Evolutionary conservation across 208 protist species (phyloP).

Genomic region (Leishmania martiniquensis): DNA sequence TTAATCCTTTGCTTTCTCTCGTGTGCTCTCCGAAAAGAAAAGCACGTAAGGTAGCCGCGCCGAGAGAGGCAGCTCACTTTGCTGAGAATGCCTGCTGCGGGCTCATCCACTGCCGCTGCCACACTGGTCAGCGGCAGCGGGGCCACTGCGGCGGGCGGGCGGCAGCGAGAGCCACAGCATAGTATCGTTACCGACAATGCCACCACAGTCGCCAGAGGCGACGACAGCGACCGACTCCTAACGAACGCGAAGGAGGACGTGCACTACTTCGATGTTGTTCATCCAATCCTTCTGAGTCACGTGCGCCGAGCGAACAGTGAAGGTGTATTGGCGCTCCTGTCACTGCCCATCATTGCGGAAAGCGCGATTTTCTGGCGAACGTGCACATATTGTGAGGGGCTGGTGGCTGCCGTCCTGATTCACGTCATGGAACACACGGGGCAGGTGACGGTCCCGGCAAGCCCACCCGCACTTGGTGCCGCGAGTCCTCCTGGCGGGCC

Average conservation of each 20-base stretch:
- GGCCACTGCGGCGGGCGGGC: not conserved
- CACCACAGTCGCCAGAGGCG: not conserved
- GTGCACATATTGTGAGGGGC: conserved; percentile 69
- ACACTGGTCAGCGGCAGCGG: not conserved
- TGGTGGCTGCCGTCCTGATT: conserved; percentile 53
- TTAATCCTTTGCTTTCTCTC: too few species aligned
- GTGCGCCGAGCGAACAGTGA: conserved; percentile 46
- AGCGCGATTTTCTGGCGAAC: conserved; percentile 70
- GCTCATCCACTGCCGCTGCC: not conserved
- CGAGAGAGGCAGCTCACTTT: not conserved
- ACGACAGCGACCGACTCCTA: not conserved
- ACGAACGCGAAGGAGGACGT: conserved; percentile 8
- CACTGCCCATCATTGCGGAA: conserved; percentile 39
- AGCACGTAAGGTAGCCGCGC: not conserved
- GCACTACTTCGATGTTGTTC: conserved; percentile 59
- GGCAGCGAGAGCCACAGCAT: not conserved
- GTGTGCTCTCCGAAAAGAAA: not conserved
- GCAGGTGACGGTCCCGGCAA: conserved; percentile 6
- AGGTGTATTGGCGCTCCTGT: conserved; percentile 47
- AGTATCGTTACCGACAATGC: not conserved
- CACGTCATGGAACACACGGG: conserved; percentile 30
- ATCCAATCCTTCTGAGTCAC: conserved; percentile 63
- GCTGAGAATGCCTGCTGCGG: not conserved
- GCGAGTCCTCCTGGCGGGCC: not conserved
- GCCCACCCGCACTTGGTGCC: not conserved